Evolutionary conservation across 306 rosid species (phyloP).

Genomic region (Fragaria iinumae): DNA sequence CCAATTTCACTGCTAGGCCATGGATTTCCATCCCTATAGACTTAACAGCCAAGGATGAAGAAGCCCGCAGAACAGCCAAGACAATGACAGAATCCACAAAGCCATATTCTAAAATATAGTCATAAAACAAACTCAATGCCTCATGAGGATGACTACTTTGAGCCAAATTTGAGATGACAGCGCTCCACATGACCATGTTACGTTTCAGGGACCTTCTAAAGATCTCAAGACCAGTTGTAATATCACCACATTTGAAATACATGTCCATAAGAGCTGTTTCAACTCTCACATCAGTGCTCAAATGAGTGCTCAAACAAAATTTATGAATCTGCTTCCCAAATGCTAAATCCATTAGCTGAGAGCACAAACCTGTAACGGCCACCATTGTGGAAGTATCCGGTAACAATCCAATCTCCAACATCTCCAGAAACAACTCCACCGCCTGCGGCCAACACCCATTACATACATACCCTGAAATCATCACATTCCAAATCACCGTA

Average conservation of each 20-base stretch:
- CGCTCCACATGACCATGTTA: constrained; percentile 34
- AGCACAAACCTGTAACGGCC: constrained; percentile 34
- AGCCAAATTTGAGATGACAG: constrained; percentile 26
- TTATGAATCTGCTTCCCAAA: constrained; percentile 39
- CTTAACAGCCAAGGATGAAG: constrained; percentile 30
- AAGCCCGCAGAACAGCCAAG: constrained; percentile 43
- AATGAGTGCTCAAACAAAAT: constrained; percentile 17
- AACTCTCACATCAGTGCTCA: constrained; percentile 31
- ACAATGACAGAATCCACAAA: constrained; percentile 30
- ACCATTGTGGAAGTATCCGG: constrained; percentile 41
- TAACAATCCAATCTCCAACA: constrained; percentile 26
- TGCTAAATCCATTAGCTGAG: constrained; percentile 29
- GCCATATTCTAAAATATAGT: constrained; percentile 16
- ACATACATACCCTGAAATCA: constrained; percentile 34
- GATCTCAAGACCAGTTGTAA: constrained; percentile 26
- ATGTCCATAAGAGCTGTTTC: constrained; percentile 44
- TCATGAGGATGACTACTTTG: constrained; percentile 26
- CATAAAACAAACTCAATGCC: constrained; percentile 30
- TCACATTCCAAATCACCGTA: constrained; percentile 45
- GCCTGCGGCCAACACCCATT: constrained; percentile 27
- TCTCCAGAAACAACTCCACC: constrained; percentile 27
- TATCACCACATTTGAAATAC: constrained; percentile 38
- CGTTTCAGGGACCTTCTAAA: constrained; percentile 24
- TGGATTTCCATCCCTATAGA: constrained; percentile 36
- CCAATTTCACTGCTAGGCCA: constrained; percentile 27